Evolutionary conservation across 2,329 filamentous ascomycete genomes (phyloP).

Genomic region (Monosporascus sp.): DNA sequence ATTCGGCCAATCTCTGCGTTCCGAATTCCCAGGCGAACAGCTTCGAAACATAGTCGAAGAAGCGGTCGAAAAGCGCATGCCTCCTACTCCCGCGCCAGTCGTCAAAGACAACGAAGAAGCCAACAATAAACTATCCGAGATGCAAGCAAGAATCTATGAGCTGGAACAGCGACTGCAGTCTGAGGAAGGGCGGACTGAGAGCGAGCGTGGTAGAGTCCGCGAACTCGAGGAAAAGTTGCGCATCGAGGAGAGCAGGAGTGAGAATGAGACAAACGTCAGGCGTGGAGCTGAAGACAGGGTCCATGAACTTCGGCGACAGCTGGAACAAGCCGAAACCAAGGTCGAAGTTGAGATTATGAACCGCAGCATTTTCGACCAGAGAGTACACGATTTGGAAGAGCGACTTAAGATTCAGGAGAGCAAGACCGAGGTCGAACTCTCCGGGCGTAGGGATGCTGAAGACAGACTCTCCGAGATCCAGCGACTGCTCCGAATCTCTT

Average conservation of each 20-base stretch:
- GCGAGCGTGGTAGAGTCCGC: conserved; percentile 39
- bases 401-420: conserved; percentile 59
- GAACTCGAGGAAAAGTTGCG: conserved; percentile 54
- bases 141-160: conserved; percentile 50
- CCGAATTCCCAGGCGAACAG: conserved; percentile 44
- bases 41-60: conserved; percentile 60
- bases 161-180: conserved; percentile 21
- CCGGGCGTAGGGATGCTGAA: conserved; percentile 60
- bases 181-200: conserved; percentile 19
- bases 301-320: conserved; percentile 47
- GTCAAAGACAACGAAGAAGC: conserved; percentile 45
- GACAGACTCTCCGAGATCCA: conserved; percentile 70
- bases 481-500: conserved; percentile 59
- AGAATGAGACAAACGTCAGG: conserved; percentile 43
- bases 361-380: conserved; percentile 51
- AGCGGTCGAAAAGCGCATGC: conserved; percentile 53
- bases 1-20: conserved; percentile 37
- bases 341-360: conserved; percentile 58
- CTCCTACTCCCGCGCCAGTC: conserved; percentile 39
- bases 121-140: conserved; percentile 48
- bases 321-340: conserved; percentile 52
- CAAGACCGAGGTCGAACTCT: conserved; percentile 58
- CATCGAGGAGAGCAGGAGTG: conserved; percentile 40
- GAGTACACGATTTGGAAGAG: conserved; percentile 64
- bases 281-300: conserved; percentile 48